A percentile compares a stretch with the other conserved stretches of the same genome.
phyloP scores from a whole-genome alignment of 176 grass and related monocot genomes.

The Triticum timopheevii region DNA sequence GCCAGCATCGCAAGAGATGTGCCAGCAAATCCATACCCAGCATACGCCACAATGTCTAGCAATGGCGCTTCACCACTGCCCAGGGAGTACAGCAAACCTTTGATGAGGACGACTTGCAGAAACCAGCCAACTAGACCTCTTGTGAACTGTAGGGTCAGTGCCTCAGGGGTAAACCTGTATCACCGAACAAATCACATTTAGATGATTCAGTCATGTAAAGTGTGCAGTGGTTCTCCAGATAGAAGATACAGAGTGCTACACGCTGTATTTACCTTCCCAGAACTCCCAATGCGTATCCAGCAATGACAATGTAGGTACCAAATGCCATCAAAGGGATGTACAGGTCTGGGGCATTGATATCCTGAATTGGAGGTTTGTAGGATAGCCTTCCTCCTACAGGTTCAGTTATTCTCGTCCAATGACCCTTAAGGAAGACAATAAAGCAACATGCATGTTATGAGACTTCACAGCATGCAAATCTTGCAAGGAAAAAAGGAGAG shows the following conservation, averaged over 20 bases:
- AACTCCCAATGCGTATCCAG: constrained; percentile 20
- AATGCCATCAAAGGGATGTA: constrained; percentile 55
- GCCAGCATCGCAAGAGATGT: constrained; percentile 63
- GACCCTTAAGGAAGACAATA: constrained; percentile 57
- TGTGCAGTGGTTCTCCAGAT: not conserved
- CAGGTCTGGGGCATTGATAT: constrained; percentile 95
- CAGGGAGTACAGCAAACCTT: constrained; percentile 64
- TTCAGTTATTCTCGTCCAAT: constrained; percentile 92
- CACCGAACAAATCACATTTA: not conserved
- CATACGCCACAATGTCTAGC: constrained; percentile 74
- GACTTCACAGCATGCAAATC: not conserved
- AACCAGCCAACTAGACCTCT: constrained; percentile 80
- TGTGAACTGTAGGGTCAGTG: constrained; percentile 73
- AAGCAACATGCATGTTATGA: not conserved
- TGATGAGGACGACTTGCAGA: constrained; percentile 71
- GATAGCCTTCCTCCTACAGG: constrained; percentile 85
- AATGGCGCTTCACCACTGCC: constrained; percentile 66
- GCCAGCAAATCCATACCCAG: constrained; percentile 76
- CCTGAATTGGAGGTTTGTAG: constrained; percentile 86
- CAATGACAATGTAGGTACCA: constrained; percentile 22
- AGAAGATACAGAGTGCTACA: not conserved
- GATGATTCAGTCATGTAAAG: not conserved
- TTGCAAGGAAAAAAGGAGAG: not conserved
- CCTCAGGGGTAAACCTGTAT: constrained; percentile 86
- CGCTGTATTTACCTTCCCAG: not conserved